These are phyloP conservation scores for Avena eriantha DNA, from an alignment of 176 grass and related monocot species.

Conservation along the genomic window DNA sequence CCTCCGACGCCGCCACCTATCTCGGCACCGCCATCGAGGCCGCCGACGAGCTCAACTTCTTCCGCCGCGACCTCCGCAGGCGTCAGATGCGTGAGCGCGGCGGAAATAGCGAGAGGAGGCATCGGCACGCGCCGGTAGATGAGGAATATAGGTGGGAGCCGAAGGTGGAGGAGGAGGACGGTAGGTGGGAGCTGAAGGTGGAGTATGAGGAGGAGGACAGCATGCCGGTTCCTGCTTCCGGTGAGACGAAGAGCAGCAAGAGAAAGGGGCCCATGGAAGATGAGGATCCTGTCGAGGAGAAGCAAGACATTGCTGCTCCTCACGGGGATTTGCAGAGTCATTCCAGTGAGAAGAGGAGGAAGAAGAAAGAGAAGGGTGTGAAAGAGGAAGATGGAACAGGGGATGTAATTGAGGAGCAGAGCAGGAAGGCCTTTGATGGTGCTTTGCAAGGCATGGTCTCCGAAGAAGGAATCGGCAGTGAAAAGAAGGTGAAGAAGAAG, in stretches of 20 bases:
- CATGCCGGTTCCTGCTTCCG: background rate
- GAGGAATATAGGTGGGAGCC: background rate
- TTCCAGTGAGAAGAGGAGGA: constrained; percentile 23
- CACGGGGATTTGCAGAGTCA: background rate
- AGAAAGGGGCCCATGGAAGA: background rate
- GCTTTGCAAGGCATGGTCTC: background rate
- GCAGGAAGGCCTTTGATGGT: background rate
- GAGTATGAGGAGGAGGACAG: background rate
- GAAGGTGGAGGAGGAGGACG: too few relatives aligned
- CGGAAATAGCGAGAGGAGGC: background rate
- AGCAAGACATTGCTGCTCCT: background rate
- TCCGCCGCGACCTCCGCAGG: background rate
- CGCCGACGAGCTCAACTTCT: background rate
- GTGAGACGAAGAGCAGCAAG: constrained; percentile 23
- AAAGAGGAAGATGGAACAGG: background rate
- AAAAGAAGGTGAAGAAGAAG: background rate
- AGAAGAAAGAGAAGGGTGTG: background rate
- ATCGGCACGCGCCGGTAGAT: background rate
- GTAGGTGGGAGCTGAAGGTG: background rate
- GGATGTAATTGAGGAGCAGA: background rate
- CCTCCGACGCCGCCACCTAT: constrained; percentile 40
- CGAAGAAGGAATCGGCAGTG: background rate
- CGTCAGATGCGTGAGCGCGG: background rate
- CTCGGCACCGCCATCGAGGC: background rate
- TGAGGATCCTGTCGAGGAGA: background rate